phyloP scores from a whole-genome alignment of 208 protist species.

The Vickermania spadyakhi region DNA sequence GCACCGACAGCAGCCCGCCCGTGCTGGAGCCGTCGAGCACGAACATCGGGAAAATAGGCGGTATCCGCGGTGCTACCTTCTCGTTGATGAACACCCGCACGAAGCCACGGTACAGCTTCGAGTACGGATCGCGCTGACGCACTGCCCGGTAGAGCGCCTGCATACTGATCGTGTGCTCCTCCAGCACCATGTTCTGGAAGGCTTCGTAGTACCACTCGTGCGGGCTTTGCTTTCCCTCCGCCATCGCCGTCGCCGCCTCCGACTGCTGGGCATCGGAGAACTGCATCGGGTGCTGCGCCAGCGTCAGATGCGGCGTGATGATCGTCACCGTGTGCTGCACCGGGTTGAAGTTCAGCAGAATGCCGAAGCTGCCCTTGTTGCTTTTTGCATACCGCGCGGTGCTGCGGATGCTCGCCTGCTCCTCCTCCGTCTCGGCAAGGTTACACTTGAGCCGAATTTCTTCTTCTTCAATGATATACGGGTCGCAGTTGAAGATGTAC shows the following conservation, averaged over 20 bases:
- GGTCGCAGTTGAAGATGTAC: conserved; percentile 86
- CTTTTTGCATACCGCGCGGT: conserved; percentile 23
- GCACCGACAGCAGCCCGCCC: conserved; percentile 50
- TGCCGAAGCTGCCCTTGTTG: conserved; percentile 52
- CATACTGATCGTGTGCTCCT: conserved; percentile 65
- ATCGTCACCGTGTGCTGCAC: conserved; percentile 55
- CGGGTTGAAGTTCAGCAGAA: conserved; percentile 67
- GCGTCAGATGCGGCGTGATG: conserved; percentile 42
- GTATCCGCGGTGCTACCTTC: conserved; percentile 30
- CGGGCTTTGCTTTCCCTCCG: conserved; percentile 5
- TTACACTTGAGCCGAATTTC: conserved; percentile 68
- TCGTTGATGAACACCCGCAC: conserved; percentile 75
- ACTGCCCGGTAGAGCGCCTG: conserved; percentile 74
- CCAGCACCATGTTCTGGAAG: conserved; percentile 40
- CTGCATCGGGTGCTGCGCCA: conserved; percentile 21
- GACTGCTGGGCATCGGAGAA: conserved; percentile 4
- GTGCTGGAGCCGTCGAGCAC: conserved; percentile 75
- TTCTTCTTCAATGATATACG: conserved; percentile 76
- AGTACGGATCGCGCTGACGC: conserved; percentile 54
- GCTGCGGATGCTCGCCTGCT: conserved; percentile 22
- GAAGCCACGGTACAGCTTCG: conserved; percentile 66
- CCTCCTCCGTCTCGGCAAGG: conserved; percentile 66
- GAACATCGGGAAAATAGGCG: conserved; percentile 75
- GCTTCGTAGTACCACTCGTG: conserved; percentile 17
- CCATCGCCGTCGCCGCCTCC: background rate